A percentile compares a stretch with the other conserved stretches of the same genome.
Conservation (phyloP, 2,329 filamentous ascomycete genomes). For the Hyphodiscus sp. region DNA sequence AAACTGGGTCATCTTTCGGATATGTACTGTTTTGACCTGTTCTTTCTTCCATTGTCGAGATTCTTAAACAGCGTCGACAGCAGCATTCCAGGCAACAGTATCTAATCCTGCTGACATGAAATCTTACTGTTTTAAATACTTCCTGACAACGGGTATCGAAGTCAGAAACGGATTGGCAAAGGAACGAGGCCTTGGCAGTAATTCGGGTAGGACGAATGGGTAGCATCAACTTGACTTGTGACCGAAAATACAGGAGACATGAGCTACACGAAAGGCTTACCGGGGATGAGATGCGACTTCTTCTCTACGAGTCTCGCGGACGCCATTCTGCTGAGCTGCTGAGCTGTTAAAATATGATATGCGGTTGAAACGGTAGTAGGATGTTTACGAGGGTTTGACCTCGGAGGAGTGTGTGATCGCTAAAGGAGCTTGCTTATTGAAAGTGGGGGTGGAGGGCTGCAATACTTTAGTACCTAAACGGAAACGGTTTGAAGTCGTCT, state of each 20-base stretch:
- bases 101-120: neutral
- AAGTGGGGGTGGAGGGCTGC: too few relatives aligned
- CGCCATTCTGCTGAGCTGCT: constrained; percentile 14
- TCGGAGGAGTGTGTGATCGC: neutral
- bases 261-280: constrained; percentile 17
- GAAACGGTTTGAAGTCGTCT: too few relatives aligned
- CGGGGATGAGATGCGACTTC: constrained; percentile 37
- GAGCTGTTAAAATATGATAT: neutral
- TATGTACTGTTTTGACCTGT: neutral
- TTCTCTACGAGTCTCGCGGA: constrained; percentile 29
- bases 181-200: too few relatives aligned
- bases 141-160: too few relatives aligned
- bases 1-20: too few relatives aligned
- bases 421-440: too few relatives aligned
- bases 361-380: neutral
- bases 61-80: too few relatives aligned
- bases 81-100: too few relatives aligned
- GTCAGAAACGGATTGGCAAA: too few relatives aligned
- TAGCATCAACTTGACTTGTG: neutral
- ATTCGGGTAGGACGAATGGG: too few relatives aligned
- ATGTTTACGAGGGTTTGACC: neutral
- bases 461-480: too few relatives aligned
- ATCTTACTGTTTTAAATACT: neutral
- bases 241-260: constrained; percentile 12
- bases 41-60: neutral